These are phyloP conservation scores for Nakazawaea pomicola DNA, from an alignment of 805 yeast species.

Conservation along the genomic window DNA sequence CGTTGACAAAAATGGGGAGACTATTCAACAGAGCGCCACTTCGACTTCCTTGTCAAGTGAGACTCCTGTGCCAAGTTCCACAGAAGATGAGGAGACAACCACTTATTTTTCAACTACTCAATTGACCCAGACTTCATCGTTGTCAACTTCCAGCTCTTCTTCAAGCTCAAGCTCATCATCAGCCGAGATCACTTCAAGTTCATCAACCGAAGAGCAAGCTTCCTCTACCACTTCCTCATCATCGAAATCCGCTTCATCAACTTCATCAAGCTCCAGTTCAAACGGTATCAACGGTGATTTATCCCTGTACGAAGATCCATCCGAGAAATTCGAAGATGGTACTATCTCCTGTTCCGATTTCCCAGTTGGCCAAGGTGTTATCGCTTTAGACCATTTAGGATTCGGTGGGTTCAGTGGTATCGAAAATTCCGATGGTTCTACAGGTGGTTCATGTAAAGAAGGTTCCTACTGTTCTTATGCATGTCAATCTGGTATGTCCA, in stretches of 20 bases:
- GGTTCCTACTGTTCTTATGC: conserved; percentile 76
- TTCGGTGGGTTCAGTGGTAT: conserved; percentile 85
- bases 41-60: conserved; percentile 19
- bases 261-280: conserved; percentile 27
- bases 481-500: conserved; percentile 76
- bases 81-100: conserved; percentile 24
- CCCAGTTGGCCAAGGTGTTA: conserved; percentile 83
- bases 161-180: conserved; percentile 25
- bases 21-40: conserved; percentile 32
- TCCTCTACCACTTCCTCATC: conserved; percentile 20
- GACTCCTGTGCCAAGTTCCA: conserved; percentile 19
- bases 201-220: conserved; percentile 26
- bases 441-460: conserved; percentile 54
- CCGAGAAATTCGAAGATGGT: conserved; percentile 68
- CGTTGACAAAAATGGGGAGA: conserved; percentile 43
- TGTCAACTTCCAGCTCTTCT: conserved; percentile 19
- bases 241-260: too few relatives aligned
- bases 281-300: conserved; percentile 52
- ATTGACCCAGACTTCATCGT: conserved; percentile 17
- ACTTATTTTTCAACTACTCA: conserved; percentile 22
- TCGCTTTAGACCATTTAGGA: conserved; percentile 64
- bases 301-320: conserved; percentile 49
- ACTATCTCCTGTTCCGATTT: conserved; percentile 57
- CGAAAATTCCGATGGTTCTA: conserved; percentile 39
- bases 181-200: conserved; percentile 23